Conservation (phyloP, 441 rosid species). For the Omphalea diandra region DNA sequence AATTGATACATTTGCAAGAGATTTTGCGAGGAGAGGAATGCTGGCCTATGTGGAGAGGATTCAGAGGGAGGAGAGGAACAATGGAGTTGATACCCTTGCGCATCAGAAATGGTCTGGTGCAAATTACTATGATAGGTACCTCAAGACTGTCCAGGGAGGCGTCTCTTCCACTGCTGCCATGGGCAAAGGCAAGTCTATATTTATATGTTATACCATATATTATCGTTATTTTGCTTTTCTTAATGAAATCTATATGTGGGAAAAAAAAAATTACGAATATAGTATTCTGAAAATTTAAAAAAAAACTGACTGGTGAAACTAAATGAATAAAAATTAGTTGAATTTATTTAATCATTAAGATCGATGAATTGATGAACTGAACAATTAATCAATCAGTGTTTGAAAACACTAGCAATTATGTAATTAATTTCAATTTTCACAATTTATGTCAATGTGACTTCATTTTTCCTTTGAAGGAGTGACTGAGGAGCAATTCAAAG, state of each 20-base stretch:
- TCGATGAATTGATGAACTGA: no score
- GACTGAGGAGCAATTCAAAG: conserved; percentile 96
- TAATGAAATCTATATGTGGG: background rate
- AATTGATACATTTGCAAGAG: conserved; percentile 73
- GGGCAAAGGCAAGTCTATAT: conserved; percentile 70
- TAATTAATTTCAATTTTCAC: no score
- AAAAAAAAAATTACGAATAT: background rate
- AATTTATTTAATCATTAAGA: no score
- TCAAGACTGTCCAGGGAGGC: conserved; percentile 92
- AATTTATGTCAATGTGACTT: no score
- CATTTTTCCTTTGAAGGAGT: conserved; percentile 48
- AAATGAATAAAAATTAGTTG: no score
- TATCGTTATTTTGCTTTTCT: no score
- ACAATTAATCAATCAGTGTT: no score
- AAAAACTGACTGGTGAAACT: no score
- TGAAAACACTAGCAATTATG: background rate
- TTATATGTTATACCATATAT: background rate
- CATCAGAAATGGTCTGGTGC: conserved; percentile 99
- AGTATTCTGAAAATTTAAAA: no score
- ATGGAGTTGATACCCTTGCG: conserved; percentile 88
- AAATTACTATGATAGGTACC: conserved; percentile 79
- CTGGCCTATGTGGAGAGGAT: conserved; percentile 93
- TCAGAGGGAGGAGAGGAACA: conserved; percentile 87
- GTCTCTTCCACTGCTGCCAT: conserved; percentile 93
- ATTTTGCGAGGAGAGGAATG: conserved; percentile 83